Conservation (phyloP, 1,139 yeast species). For the Protomyces lactucae-debilis region DNA sequence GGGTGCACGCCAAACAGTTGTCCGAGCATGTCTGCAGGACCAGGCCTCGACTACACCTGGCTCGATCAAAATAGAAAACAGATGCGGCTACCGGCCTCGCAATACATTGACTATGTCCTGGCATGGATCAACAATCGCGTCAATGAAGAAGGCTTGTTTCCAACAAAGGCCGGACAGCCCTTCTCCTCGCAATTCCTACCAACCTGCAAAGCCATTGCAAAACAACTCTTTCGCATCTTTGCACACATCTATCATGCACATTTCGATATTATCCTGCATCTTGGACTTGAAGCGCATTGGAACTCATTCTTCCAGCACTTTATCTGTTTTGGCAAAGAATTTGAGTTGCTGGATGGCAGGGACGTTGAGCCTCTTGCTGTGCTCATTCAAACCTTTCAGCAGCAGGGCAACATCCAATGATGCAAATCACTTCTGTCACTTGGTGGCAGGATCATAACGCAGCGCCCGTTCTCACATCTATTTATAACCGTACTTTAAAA, state of each 20-base stretch:
- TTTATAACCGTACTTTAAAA: too few relatives aligned
- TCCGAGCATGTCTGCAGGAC: conserved; percentile 26
- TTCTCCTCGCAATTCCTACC: conserved; percentile 81
- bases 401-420: conserved; percentile 66
- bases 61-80: conserved; percentile 72
- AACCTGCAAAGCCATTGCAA: conserved; percentile 77
- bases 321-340: conserved; percentile 78
- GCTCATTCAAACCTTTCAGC: conserved; percentile 67
- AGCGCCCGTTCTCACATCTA: too few relatives aligned
- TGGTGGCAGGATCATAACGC: too few relatives aligned
- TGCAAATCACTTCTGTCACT: neutral
- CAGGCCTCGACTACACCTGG: conserved; percentile 76
- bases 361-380: conserved; percentile 77
- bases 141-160: conserved; percentile 83
- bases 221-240: conserved; percentile 94
- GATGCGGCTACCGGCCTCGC: conserved; percentile 82
- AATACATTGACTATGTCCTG: conserved; percentile 84
- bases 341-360: conserved; percentile 66
- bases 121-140: conserved; percentile 86
- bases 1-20: conserved; percentile 5
- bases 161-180: conserved; percentile 78
- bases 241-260: conserved; percentile 94
- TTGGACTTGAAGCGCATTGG: conserved; percentile 95
- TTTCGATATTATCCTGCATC: conserved; percentile 82
- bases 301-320: conserved; percentile 97